Percentiles rank a stretch among this genome's conserved stretches.
Conservation (phyloP, 352 stramenopile genomes). For the Peronospora belbahrii region DNA sequence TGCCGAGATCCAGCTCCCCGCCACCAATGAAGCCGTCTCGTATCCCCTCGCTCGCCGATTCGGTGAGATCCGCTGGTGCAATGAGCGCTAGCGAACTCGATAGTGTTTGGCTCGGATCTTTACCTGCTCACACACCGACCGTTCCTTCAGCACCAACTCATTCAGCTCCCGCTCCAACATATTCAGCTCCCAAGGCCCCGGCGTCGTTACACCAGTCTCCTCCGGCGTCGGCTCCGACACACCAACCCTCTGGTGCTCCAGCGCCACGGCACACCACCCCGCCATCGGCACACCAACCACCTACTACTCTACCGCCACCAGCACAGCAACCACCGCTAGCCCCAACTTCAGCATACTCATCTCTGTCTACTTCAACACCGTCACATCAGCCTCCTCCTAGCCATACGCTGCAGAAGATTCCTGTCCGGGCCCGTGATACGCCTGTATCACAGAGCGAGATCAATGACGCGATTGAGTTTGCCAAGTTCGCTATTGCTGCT, state of each 20-base stretch:
- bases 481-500: slow-evolving; percentile 74
- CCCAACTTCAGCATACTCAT: slow-evolving; percentile 3
- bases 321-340: slow-evolving; percentile 2
- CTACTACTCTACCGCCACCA: background rate
- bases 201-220: background rate
- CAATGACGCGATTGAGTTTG: slow-evolving; percentile 77
- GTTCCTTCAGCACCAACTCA: slow-evolving; percentile 10
- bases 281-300: background rate
- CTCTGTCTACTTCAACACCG: slow-evolving; percentile 10
- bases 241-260: background rate
- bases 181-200: background rate
- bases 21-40: slow-evolving; percentile 23
- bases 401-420: slow-evolving; percentile 13
- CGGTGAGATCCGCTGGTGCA: slow-evolving; percentile 26
- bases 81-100: slow-evolving; percentile 27
- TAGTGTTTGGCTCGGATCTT: slow-evolving; percentile 13
- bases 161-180: slow-evolving; percentile 7
- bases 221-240: background rate
- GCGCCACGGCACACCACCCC: background rate
- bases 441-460: slow-evolving; percentile 60
- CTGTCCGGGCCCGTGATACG: slow-evolving; percentile 26
- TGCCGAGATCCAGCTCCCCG: background rate
- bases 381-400: slow-evolving; percentile 14
- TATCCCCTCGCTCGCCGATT: slow-evolving; percentile 52
- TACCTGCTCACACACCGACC: slow-evolving; percentile 1